phyloP scores from a whole-genome alignment of 1,284 basidiomycete species.

The Trametes pubescens region DNA sequence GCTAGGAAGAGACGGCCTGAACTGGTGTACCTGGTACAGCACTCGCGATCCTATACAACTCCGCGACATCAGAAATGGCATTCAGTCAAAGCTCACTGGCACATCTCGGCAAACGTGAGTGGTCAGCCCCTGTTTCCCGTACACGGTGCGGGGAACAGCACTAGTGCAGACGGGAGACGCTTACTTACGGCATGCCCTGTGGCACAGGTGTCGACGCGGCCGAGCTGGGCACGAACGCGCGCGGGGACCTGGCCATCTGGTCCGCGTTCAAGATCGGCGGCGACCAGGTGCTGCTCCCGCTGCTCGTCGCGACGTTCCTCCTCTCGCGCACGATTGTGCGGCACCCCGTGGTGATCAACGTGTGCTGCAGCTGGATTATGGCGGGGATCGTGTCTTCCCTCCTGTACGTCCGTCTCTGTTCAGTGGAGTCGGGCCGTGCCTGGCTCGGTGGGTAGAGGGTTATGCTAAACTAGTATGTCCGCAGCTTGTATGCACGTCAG shows the following conservation, averaged over 20 bases:
- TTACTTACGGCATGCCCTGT: neutral
- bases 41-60: neutral
- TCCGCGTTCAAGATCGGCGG: slow-evolving; percentile 57
- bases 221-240: slow-evolving; percentile 28
- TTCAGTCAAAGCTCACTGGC: slow-evolving; percentile 3
- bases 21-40: neutral
- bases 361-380: slow-evolving; percentile 58
- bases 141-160: neutral
- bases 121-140: neutral
- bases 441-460: neutral
- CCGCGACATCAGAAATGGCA: neutral
- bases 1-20: neutral
- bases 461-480: neutral
- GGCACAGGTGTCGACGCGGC: slow-evolving; percentile 32
- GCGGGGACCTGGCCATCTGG: slow-evolving; percentile 44
- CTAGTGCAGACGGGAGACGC: neutral
- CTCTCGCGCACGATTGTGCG: slow-evolving; percentile 50
- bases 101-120: slow-evolving; percentile 22
- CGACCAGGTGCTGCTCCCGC: slow-evolving; percentile 56
- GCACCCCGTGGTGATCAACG: slow-evolving; percentile 59
- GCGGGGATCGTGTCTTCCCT: slow-evolving; percentile 47
- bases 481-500: slow-evolving; percentile 45
- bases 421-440: neutral
- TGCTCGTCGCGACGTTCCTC: slow-evolving; percentile 56
- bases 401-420: slow-evolving; percentile 44